Conservation (phyloP, 441 rosid genomes). For the Aleurites moluccanus region DNA sequence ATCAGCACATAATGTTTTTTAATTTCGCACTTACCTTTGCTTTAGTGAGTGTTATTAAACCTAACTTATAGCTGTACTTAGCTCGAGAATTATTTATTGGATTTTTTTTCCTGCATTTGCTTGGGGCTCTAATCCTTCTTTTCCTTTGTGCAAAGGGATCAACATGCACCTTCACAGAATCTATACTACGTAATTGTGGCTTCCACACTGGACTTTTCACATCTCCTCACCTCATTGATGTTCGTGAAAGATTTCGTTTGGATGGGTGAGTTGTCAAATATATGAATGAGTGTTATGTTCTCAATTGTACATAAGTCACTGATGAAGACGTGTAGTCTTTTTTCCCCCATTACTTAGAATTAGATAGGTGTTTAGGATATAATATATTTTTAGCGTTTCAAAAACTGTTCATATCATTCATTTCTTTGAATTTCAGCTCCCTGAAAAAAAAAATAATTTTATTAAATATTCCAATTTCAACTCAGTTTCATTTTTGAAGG, state of each 20-base stretch:
- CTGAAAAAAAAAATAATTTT: neutral
- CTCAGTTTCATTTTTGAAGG: neutral
- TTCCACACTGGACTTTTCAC: constrained; percentile 92
- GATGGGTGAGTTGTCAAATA: constrained; percentile 58
- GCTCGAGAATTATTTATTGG: neutral
- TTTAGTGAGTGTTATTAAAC: neutral
- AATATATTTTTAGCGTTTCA: neutral
- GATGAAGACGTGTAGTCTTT: neutral
- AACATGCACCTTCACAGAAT: constrained; percentile 85
- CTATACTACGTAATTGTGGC: constrained; percentile 81
- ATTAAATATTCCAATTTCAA: neutral
- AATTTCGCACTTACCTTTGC: neutral
- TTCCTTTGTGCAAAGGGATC: constrained; percentile 58
- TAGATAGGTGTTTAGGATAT: neutral
- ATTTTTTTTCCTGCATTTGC: neutral
- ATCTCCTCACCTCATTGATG: constrained; percentile 94
- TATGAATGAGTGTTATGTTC: neutral
- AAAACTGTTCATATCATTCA: neutral
- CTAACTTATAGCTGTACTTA: neutral
- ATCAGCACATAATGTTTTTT: neutral
- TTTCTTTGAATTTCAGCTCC: neutral
- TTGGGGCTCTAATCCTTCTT: neutral
- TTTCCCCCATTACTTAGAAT: neutral
- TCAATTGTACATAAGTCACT: neutral
- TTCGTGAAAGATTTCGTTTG: constrained; percentile 91